phyloP scores from a whole-genome alignment of 2,329 filamentous ascomycete genomes.

The Aspergillus ustus region DNA sequence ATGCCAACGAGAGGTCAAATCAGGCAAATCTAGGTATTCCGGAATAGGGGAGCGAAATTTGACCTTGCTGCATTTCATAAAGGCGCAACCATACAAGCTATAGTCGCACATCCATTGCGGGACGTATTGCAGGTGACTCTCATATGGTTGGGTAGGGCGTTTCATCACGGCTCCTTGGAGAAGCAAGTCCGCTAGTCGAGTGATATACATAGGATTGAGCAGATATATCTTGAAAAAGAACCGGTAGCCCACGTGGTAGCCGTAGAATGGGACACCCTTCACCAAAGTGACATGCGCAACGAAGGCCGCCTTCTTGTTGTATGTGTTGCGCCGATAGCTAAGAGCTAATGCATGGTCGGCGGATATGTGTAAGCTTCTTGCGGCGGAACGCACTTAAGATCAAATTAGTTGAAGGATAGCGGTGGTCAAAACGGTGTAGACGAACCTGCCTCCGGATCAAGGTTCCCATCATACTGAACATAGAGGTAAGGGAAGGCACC shows the following conservation, averaged over 20 bases:
- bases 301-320: slow-evolving; percentile 71
- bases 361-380: slow-evolving; percentile 77
- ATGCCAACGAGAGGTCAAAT: slow-evolving; percentile 75
- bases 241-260: slow-evolving; percentile 88
- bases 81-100: slow-evolving; percentile 92
- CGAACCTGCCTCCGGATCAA: slow-evolving; percentile 71
- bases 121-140: slow-evolving; percentile 89
- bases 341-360: slow-evolving; percentile 89
- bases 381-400: slow-evolving; percentile 71
- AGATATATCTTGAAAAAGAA: slow-evolving; percentile 95
- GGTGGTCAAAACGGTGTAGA: slow-evolving; percentile 4
- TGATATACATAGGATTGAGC: slow-evolving; percentile 84
- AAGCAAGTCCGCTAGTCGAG: slow-evolving; percentile 82
- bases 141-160: slow-evolving; percentile 83
- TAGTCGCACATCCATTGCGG: slow-evolving; percentile 99
- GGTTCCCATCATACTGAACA: slow-evolving; percentile 76
- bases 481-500: slow-evolving; percentile 97
- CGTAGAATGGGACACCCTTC: slow-evolving; percentile 95
- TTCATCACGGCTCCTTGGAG: slow-evolving; percentile 88
- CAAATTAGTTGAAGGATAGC: slow-evolving; percentile 4
- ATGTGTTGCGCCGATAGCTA: slow-evolving; percentile 78
- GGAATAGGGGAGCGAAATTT: slow-evolving; percentile 79
- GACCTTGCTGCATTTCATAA: slow-evolving; percentile 73
- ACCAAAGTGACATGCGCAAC: slow-evolving; percentile 90
- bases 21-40: slow-evolving; percentile 65